Evolutionary conservation across 805 yeast genomes (phyloP), one percentile per base, ranked within the genome.

Genomic region (Ogataea allantospora): DNA sequence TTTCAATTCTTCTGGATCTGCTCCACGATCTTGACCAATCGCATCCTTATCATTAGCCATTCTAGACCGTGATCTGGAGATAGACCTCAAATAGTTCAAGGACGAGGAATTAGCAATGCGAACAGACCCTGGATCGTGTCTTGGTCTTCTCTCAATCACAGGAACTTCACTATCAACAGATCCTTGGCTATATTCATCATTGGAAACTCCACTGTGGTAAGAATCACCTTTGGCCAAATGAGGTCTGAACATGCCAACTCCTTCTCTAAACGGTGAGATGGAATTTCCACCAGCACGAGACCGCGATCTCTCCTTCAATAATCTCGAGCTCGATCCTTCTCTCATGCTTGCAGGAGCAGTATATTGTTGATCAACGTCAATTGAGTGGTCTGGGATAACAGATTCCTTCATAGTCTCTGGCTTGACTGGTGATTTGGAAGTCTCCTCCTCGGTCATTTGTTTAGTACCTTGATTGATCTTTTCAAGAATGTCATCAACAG

Each of bases 201-300:
- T 73, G 11, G 60, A 59, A 33, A 70, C 66, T 8, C 78, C 75
- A 50, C 75, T 73, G 50, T 80, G 84, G 55, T 83, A 83, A 1
- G 88, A 78, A 46, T 82, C 89, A 24, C 91, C 93, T 44, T 84
- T 69, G 2, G 91, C 89, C 51, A 83, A 66, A 60, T 82, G 86
- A 1, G 88, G 88, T 55, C 66, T 42, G 23, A 35, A 35, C 31
- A 38, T 29, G 46, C 61, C 75, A 50, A 43, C 56, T 9, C 54
- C 54, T 25, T 52, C 59, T 27, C 57, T 50, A 25, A 54, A 48
- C 12, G 60, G 58, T 5, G 58, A 53, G 21, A 42, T 40, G 2
- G 42, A 35, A 11, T 35, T 22, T 11, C 37, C 28, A 7, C 25
- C 33, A 10, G 41, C 33, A 23, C 48, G 45, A 9, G 57, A 51